These are phyloP conservation scores for Coemansia sp. DNA, from an alignment of 192 early-diverging fungal species.

Conservation along the genomic window DNA sequence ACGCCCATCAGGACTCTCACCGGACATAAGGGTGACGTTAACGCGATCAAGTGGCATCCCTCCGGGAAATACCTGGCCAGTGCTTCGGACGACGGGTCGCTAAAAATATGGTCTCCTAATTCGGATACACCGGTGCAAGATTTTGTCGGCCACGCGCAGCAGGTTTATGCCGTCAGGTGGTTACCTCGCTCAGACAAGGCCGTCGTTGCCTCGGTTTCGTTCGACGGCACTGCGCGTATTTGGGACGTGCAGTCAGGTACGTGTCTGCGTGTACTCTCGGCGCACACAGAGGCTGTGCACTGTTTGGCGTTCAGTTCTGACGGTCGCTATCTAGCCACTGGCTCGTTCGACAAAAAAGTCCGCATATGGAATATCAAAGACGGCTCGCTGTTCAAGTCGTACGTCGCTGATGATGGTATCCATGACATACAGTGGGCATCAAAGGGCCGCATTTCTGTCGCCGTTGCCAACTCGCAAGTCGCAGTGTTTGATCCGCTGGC, in stretches of 20 bases:
- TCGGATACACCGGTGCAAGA: constrained; percentile 28
- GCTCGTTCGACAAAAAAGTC: constrained; percentile 73
- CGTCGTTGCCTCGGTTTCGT: constrained; percentile 71
- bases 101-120: constrained; percentile 41
- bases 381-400: constrained; percentile 39
- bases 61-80: constrained; percentile 47
- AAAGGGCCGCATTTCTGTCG: constrained; percentile 40
- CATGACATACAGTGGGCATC: constrained; percentile 50
- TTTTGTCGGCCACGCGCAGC: constrained; percentile 62
- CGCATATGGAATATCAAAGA: constrained; percentile 67
- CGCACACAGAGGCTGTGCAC: constrained; percentile 69
- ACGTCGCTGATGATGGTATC: constrained; percentile 41
- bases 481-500: constrained; percentile 38
- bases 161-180: constrained; percentile 82
- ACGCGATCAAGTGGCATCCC: constrained; percentile 47
- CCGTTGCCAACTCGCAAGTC: constrained; percentile 36
- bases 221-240: constrained; percentile 77
- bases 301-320: constrained; percentile 75
- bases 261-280: constrained; percentile 66
- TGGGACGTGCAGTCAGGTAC: constrained; percentile 77
- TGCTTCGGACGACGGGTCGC: constrained; percentile 46
- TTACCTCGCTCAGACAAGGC: constrained; percentile 59
- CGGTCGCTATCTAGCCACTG: constrained; percentile 70
- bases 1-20: constrained; percentile 70
- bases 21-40: constrained; percentile 70